These are phyloP conservation scores for Silene coronaria DNA, from an alignment of 179 eudicot genomes.

Conservation along the genomic window DNA sequence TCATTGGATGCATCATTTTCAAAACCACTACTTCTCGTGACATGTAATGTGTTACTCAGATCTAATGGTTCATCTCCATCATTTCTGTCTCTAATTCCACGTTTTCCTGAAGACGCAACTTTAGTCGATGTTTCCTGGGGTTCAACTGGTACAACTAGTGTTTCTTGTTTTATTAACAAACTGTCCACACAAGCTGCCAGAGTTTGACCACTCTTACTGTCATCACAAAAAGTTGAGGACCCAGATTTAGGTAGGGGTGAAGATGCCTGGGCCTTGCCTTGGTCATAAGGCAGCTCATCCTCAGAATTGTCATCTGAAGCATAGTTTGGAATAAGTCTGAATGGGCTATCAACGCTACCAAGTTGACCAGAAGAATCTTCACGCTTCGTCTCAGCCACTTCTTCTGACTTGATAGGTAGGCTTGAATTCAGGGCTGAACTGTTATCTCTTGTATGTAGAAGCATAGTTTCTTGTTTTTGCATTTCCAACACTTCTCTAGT, in stretches of 20 bases:
- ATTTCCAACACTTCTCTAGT: slow-evolving; percentile 30
- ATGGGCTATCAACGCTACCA: slow-evolving; percentile 40
- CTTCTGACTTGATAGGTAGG: slow-evolving; percentile 21
- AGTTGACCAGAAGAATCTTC: slow-evolving; percentile 30
- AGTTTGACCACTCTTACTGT: slow-evolving; percentile 25
- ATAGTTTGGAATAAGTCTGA: slow-evolving; percentile 64
- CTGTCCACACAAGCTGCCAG: slow-evolving; percentile 18
- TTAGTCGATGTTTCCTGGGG: slow-evolving; percentile 16
- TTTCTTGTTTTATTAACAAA: slow-evolving; percentile 24
- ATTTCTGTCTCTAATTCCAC: slow-evolving; percentile 23
- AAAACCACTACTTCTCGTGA: slow-evolving; percentile 20
- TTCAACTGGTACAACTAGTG: slow-evolving; percentile 19
- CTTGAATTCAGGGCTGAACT: slow-evolving; percentile 16
- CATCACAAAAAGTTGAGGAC: slow-evolving; percentile 22
- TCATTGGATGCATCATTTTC: slow-evolving; percentile 28
- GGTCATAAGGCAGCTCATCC: slow-evolving; percentile 34
- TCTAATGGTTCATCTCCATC: slow-evolving; percentile 27
- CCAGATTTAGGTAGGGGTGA: slow-evolving; percentile 25
- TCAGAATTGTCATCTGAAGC: slow-evolving; percentile 62
- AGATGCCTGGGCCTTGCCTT: slow-evolving; percentile 28
- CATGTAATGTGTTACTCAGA: slow-evolving; percentile 14
- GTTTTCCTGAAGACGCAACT: slow-evolving; percentile 22
- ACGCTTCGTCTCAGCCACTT: slow-evolving; percentile 23
- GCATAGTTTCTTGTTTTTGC: slow-evolving; percentile 24
- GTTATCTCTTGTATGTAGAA: slow-evolving; percentile 20